These are phyloP conservation scores for Diaporthe sp. DNA, from an alignment of 2,329 filamentous ascomycete genomes.

Conservation along the genomic window DNA sequence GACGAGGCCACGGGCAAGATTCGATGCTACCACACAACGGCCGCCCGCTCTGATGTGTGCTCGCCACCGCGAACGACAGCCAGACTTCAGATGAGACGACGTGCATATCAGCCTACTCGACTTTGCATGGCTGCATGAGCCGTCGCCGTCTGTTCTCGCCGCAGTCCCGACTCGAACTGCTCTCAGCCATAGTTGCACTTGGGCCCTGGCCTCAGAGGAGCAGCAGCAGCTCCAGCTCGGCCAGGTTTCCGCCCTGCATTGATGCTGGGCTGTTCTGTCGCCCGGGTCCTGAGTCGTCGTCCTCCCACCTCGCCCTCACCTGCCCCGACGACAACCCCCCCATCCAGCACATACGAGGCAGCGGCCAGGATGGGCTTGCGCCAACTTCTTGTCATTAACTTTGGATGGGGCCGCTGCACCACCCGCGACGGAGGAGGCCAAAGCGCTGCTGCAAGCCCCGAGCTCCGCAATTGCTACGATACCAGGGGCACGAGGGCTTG, in stretches of 20 bases:
- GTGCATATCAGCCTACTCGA: conserved; percentile 15
- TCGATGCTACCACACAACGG: conserved; percentile 24
- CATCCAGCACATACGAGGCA: not conserved
- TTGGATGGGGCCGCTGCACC: conserved; percentile 15
- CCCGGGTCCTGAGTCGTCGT: conserved; percentile 20
- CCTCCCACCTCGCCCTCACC: not conserved
- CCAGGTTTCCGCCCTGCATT: conserved; percentile 12
- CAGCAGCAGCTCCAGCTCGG: not conserved
- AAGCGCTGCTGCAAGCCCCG: conserved; percentile 16
- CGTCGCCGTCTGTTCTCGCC: conserved; percentile 26
- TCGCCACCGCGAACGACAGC: conserved; percentile 27
- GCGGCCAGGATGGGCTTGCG: conserved; percentile 12
- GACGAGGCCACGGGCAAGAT: conserved; percentile 18
- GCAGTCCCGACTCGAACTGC: conserved; percentile 18
- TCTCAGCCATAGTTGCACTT: not conserved
- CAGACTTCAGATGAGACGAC: conserved; percentile 31
- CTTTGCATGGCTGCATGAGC: conserved; percentile 1
- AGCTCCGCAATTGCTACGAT: conserved; percentile 5
- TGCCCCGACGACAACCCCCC: conserved; percentile 2
- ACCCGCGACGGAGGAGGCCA: conserved; percentile 14
- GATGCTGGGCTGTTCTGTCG: not conserved
- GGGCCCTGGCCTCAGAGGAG: not conserved
- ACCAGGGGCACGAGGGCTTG: not conserved
- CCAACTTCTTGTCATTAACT: conserved; percentile 20
- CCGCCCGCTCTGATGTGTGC: conserved; percentile 25